A percentile compares a stretch with the other conserved stretches of the same genome.
These are phyloP conservation scores for Medicago arabica DNA, from an alignment of 306 rosid genomes.

Conservation along the genomic window DNA sequence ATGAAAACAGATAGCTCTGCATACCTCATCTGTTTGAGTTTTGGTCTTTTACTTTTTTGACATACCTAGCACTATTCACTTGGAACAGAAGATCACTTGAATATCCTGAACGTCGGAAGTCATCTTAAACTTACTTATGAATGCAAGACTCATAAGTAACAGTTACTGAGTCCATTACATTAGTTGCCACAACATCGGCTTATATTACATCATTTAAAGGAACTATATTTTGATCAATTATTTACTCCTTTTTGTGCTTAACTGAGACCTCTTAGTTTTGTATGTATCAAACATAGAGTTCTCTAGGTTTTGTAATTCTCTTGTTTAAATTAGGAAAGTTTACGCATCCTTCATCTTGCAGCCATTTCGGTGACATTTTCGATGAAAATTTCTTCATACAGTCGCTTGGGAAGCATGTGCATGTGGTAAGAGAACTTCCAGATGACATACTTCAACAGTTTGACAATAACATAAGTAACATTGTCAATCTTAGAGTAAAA, in stretches of 20 bases:
- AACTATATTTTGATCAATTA: conserved; percentile 23
- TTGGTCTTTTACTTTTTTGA: conserved; percentile 18
- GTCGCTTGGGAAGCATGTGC: conserved; percentile 68
- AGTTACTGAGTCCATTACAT: conserved; percentile 26
- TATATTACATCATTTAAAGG: conserved; percentile 23
- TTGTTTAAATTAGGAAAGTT: conserved; percentile 29
- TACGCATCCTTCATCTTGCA: conserved; percentile 49
- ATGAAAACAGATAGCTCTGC: conserved; percentile 17
- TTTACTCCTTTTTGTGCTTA: conserved; percentile 29
- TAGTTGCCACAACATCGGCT: conserved; percentile 11
- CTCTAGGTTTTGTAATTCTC: conserved; percentile 16
- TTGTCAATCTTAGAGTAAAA: conserved; percentile 92
- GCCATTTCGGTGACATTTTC: conserved; percentile 84
- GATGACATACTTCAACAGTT: conserved; percentile 71
- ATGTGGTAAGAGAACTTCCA: conserved; percentile 84
- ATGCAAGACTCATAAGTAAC: conserved; percentile 24
- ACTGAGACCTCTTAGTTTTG: conserved; percentile 31
- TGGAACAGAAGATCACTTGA: conserved; percentile 5
- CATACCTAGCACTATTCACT: conserved; percentile 31
- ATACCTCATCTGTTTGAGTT: conserved; percentile 4
- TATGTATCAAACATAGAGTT: conserved; percentile 4
- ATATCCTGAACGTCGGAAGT: conserved; percentile 19
- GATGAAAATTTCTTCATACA: conserved; percentile 87
- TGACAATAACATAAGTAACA: conserved; percentile 87
- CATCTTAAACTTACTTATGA: conserved; percentile 17